Evolutionary conservation across 2,329 filamentous ascomycete species (phyloP).

Genomic region (Phyllosticta paracitricarpa): DNA sequence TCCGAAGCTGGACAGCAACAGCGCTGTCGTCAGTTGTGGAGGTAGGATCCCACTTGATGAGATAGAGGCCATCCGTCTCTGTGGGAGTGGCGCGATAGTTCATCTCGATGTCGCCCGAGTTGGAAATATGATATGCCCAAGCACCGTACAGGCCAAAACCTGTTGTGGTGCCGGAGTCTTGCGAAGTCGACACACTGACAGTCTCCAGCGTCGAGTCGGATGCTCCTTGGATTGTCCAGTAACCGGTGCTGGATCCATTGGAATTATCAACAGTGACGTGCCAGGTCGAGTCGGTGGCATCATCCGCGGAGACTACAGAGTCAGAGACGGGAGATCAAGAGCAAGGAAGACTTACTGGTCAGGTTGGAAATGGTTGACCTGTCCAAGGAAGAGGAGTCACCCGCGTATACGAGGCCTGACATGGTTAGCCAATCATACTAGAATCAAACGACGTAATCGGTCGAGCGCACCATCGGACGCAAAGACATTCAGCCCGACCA

Average conservation of each 20-base stretch:
- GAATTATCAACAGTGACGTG: conserved; percentile 15
- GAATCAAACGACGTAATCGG: not conserved
- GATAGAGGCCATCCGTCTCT: conserved; percentile 12
- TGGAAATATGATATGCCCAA: conserved; percentile 20
- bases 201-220: conserved; percentile 12
- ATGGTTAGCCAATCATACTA: not conserved
- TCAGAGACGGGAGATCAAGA: not conserved
- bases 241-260: conserved; percentile 14
- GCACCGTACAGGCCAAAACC: conserved; percentile 25
- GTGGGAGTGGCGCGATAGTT: conserved; percentile 17
- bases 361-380: conserved; percentile 19
- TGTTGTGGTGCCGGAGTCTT: conserved; percentile 12
- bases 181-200: conserved; percentile 20
- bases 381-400: conserved; percentile 12
- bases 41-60: conserved; percentile 9
- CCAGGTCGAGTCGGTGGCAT: conserved; percentile 12
- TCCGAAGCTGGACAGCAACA: conserved; percentile 1
- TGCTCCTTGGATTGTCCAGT: conserved; percentile 11
- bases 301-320: conserved; percentile 13
- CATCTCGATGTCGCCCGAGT: conserved; percentile 15
- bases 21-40: not conserved
- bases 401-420: conserved; percentile 26
- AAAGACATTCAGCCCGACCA: conserved; percentile 21
- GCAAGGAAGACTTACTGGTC: conserved; percentile 17
- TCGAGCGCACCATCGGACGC: conserved; percentile 23